These are phyloP conservation scores for Colletotrichum coccodes DNA, from an alignment of 2,329 filamentous ascomycete genomes.

Conservation along the genomic window DNA sequence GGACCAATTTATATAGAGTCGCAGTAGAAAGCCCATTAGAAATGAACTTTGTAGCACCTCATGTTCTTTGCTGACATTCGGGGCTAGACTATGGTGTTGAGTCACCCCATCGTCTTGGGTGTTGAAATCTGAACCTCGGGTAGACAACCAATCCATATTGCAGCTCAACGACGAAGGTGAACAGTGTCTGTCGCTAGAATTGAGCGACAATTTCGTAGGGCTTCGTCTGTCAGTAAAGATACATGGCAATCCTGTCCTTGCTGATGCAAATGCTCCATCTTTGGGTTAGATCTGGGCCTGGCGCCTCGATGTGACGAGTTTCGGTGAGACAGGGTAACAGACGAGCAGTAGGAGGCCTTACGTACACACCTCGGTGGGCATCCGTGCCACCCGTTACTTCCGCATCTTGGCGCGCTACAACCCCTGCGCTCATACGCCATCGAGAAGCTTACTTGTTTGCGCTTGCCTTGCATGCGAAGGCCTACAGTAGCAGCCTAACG, in stretches of 20 bases:
- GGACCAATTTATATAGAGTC: neutral
- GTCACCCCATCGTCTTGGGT: neutral
- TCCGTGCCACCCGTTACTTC: neutral
- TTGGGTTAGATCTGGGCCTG: neutral
- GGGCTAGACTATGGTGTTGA: neutral
- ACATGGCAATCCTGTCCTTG: neutral
- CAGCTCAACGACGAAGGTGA: neutral
- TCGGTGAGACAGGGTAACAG: neutral
- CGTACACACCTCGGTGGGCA: neutral
- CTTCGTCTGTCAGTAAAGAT: neutral
- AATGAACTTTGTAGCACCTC: neutral
- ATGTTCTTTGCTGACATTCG: neutral
- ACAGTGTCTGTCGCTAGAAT: too few species aligned
- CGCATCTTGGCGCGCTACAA: constrained; percentile 4
- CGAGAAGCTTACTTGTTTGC: constrained; percentile 15
- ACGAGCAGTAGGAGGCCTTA: neutral
- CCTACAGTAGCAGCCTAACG: neutral
- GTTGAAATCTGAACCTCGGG: neutral
- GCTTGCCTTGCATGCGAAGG: neutral
- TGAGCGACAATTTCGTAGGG: too few species aligned
- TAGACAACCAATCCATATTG: neutral
- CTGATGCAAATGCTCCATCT: neutral
- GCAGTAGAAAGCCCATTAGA: neutral
- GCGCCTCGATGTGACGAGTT: too few species aligned
- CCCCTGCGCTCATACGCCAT: constrained; percentile 21